Percentiles rank a stretch among this genome's conserved stretches.
These are phyloP conservation scores for Quercus engelmannii DNA, from an alignment of 306 rosid species.

Conservation along the genomic window DNA sequence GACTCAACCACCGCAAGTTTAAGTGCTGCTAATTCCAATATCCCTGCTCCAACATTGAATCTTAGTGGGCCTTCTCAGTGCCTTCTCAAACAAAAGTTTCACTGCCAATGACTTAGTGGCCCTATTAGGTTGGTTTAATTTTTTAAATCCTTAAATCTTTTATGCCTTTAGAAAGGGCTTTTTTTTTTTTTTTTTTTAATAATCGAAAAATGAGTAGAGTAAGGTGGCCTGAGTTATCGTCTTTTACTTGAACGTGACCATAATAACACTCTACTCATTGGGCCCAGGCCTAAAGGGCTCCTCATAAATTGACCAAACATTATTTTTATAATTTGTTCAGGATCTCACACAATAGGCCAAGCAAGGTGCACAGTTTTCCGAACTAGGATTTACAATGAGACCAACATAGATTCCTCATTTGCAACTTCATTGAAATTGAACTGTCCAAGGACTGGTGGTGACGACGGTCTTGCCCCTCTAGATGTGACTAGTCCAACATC, in stretches of 20 bases:
- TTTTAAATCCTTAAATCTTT: too few species aligned
- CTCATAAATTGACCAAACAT: too few species aligned
- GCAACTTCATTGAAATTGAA: constrained; percentile 32
- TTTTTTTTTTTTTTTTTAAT: too few species aligned
- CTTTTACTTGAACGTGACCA: fast-evolving
- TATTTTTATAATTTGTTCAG: constrained; percentile 13
- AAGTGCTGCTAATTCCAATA: constrained; percentile 39
- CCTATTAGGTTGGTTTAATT: constrained; percentile 41
- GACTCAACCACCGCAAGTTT: constrained; percentile 69
- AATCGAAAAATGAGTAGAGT: too few species aligned
- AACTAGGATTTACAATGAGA: constrained; percentile 49
- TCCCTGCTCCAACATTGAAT: constrained; percentile 40
- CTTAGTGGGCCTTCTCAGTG: constrained; percentile 33
- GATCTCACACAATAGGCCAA: constrained; percentile 64
- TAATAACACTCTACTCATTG: too few species aligned
- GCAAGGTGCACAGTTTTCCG: constrained; percentile 38
- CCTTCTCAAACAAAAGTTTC: constrained; percentile 62
- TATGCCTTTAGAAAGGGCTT: too few species aligned
- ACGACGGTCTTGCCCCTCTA: constrained; percentile 36
- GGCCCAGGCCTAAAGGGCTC: too few species aligned
- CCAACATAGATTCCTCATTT: constrained; percentile 49
- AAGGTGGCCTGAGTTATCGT: too few species aligned
- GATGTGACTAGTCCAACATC: constrained; percentile 32
- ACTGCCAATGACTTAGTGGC: constrained; percentile 50
- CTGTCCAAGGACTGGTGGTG: constrained; percentile 53